Evolutionary conservation across 1,284 basidiomycete species (phyloP), one percentile per base, ranked within the genome.

Genomic region (Macrocystidia cucumis): DNA sequence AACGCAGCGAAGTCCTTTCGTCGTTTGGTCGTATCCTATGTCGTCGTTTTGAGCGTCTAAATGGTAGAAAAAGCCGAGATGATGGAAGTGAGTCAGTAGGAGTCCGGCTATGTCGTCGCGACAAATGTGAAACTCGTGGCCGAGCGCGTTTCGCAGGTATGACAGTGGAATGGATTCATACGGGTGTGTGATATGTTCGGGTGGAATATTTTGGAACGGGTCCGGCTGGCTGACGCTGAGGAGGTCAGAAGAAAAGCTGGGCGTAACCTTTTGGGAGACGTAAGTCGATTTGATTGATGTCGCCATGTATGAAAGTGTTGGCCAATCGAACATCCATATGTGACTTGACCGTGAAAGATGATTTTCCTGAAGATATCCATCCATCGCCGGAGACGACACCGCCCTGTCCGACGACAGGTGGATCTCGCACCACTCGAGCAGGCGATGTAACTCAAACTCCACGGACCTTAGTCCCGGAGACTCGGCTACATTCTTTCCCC

Each of bases 311-410:
- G 70, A 60, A 14, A 89, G 60, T 39, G 68, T 72, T 2, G 75
- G 65, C 69, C 77, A 80, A 39, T 79, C 72, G 57, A 78, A 88
- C 51, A 84, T 63, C 26, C 84, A 58, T 8, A 61, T 58, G 29
- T 68, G 59, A 12, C 64, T 59, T n/a, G 57, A 48, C 5, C 60
- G 49, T 12, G 51, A 39, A 9, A 65, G 41, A 20, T 51, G 41
- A 41, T 69, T 71, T 40, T 73, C 70, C 26, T 67, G 57, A 23
- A 77, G 52, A 43, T 74, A 78, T 34, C 80, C 75, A 17, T 63
- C 55, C 30, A 78, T 55, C 6, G 63, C 54, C 13, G 59, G 52
- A 3, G 77, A 76, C 24, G 64, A 49, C 3, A 54, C 46, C 13
- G 67, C 54, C 8, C 40, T 48, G 21, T 56, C 61, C 9, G 69